These are phyloP conservation scores for Cryptococcus deneoformans DNA, from an alignment of 1,284 basidiomycete species.

Conservation along the genomic window DNA sequence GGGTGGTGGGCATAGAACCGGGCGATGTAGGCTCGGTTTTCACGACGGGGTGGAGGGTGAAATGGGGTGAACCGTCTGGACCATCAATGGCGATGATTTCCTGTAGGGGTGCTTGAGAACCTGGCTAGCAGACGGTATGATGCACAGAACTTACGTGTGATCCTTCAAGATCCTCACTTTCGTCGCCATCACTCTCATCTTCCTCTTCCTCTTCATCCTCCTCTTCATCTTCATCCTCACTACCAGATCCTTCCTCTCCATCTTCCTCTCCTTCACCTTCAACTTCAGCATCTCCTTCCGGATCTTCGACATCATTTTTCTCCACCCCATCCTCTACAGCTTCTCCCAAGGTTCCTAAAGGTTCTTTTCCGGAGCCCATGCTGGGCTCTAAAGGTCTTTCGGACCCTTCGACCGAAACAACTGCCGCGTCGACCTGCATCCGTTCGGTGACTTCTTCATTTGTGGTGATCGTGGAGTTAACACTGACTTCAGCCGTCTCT, in stretches of 20 bases:
- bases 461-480: too few relatives aligned
- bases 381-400: too few relatives aligned
- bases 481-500: too few relatives aligned
- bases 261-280: slow-evolving; percentile 4
- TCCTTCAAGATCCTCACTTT: slow-evolving; percentile 22
- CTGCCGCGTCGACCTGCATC: too few relatives aligned
- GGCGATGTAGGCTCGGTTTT: slow-evolving; percentile 10
- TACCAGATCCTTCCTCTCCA: slow-evolving; percentile 13
- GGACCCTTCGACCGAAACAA: too few relatives aligned
- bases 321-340: too few relatives aligned
- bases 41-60: slow-evolving; percentile 7
- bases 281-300: neutral
- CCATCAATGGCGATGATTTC: slow-evolving; percentile 20
- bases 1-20: neutral
- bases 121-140: neutral
- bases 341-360: too few relatives aligned
- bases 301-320: too few relatives aligned
- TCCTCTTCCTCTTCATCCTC: slow-evolving; percentile 70
- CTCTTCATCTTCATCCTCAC: slow-evolving; percentile 57
- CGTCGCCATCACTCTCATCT: slow-evolving; percentile 39
- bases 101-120: neutral
- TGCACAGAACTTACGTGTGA: slow-evolving; percentile 13
- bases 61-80: slow-evolving; percentile 5
- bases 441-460: too few relatives aligned
- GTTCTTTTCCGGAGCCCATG: too few relatives aligned